Percentiles rank a stretch among this genome's conserved stretches.
phyloP scores from a whole-genome alignment of 2,329 filamentous ascomycete genomes.

The Periconia macrospinosa region DNA sequence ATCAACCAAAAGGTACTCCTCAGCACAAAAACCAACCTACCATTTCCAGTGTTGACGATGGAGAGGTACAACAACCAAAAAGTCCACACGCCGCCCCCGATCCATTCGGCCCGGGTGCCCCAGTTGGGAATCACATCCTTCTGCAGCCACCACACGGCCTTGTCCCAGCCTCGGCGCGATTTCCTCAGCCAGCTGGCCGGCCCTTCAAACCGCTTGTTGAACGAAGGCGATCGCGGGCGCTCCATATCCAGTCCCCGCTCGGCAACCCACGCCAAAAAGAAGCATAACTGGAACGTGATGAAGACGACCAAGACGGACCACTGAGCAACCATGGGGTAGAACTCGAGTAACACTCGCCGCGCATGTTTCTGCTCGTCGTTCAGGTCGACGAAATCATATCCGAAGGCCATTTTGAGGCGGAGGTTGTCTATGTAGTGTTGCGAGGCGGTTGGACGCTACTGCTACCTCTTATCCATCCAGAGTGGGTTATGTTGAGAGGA shows the following conservation, averaged over 20 bases:
- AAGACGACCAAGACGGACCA: conserved; percentile 54
- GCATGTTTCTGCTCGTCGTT: conserved; percentile 52
- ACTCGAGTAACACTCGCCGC: conserved; percentile 57
- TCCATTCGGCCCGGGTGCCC: conserved; percentile 57
- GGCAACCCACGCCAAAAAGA: conserved; percentile 38
- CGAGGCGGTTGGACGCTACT: not conserved
- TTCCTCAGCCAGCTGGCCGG: conserved; percentile 26
- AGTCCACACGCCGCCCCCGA: conserved; percentile 53
- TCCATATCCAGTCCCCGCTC: conserved; percentile 31
- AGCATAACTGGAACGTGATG: conserved; percentile 45
- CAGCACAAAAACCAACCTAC: conserved; percentile 41
- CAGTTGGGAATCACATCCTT: conserved; percentile 47
- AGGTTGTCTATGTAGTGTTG: not conserved
- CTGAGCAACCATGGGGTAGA: conserved; percentile 59
- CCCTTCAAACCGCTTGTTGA: conserved; percentile 35
- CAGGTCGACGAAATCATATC: conserved; percentile 56
- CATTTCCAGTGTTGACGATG: conserved; percentile 56
- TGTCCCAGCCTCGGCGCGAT: conserved; percentile 26
- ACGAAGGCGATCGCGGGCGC: conserved; percentile 46
- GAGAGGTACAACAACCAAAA: conserved; percentile 56
- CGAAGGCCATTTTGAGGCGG: conserved; percentile 28
- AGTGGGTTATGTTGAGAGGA: not conserved
- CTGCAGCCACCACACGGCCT: conserved; percentile 49
- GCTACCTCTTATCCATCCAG: conserved; percentile 5
- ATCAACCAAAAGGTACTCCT: conserved; percentile 3